Conservation (phyloP, 1,139 yeast species). For the Kazachstania sp. region DNA sequence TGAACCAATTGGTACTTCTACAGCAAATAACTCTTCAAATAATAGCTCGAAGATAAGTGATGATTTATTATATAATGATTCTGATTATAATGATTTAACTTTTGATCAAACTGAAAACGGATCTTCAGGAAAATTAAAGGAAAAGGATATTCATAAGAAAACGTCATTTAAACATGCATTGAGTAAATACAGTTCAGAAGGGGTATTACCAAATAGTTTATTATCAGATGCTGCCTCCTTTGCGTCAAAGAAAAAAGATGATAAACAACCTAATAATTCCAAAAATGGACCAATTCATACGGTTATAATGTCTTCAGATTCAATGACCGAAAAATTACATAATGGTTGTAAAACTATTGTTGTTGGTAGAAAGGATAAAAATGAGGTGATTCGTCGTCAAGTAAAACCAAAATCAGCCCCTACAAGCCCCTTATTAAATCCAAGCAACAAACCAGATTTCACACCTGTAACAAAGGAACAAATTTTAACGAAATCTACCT, state of each 20-base stretch:
- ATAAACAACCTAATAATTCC: not conserved
- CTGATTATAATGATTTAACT: conserved; percentile 3
- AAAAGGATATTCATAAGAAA: not conserved
- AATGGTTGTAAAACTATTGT: conserved; percentile 20
- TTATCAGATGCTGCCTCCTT: conserved; percentile 1
- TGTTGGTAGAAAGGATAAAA: conserved; percentile 19
- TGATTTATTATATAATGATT: not conserved
- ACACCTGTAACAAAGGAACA: not conserved
- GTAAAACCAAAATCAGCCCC: not conserved
- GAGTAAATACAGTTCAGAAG: conserved; percentile 2
- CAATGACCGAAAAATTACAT: conserved; percentile 24
- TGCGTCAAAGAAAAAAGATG: conserved; percentile 1
- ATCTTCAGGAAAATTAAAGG: not conserved
- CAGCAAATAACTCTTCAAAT: not conserved
- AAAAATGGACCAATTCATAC: conserved; percentile 13
- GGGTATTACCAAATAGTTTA: conserved; percentile 4
- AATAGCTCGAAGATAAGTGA: conserved; percentile 4
- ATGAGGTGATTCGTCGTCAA: not conserved
- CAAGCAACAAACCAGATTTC: not conserved
- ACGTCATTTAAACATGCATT: conserved; percentile 3
- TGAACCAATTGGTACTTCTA: conserved; percentile 4
- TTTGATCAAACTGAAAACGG: conserved; percentile 10
- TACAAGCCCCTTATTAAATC: not conserved
- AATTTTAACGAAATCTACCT: not conserved
- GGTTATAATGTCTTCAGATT: conserved; percentile 20